phyloP scores from a whole-genome alignment of 78 protist genomes.

The Dictyostelium discoideum region dicty_2.7 NC_007091.3:1236501-1237000 shows the following conservation, averaged over 20 bases:
- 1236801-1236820: slow-evolving; percentile 45
- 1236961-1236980: background rate
- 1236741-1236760: slow-evolving; percentile 37
- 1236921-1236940: slow-evolving; percentile 61
- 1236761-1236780: slow-evolving; percentile 34
- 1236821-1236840: background rate
- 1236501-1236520: slow-evolving; percentile 26
- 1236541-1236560: too few species aligned
- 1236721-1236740: slow-evolving; percentile 42
- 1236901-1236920: slow-evolving; percentile 72
- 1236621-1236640: slow-evolving; percentile 50
- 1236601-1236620: slow-evolving; percentile 47
- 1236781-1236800: slow-evolving; percentile 54
- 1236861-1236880: slow-evolving; percentile 58
- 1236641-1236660: background rate
- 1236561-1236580: background rate
- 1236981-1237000: too few species aligned
- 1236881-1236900: slow-evolving; percentile 55
- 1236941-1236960: background rate
- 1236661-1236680: slow-evolving; percentile 64
- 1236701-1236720: slow-evolving; percentile 15
- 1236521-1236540: too few species aligned
- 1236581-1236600: slow-evolving; percentile 31
- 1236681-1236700: slow-evolving; percentile 26
- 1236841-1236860: slow-evolving; percentile 59